These are phyloP conservation scores for Suhomyces maxii DNA, from an alignment of 1,139 yeast species.

Conservation along the genomic window DNA sequence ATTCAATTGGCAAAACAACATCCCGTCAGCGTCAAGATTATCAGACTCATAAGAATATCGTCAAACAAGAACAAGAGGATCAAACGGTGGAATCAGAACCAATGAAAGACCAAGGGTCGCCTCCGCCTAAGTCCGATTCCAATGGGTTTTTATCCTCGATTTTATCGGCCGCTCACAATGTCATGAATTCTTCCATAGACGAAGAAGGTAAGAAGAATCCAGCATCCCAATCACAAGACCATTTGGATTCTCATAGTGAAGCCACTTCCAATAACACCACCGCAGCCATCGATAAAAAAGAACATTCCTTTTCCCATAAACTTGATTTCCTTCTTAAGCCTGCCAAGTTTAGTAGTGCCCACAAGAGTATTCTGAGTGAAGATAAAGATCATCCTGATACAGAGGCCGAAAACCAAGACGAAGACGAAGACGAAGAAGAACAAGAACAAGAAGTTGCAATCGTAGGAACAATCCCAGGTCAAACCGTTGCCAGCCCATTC, in stretches of 20 bases:
- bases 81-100: slow-evolving; percentile 10
- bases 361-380: slow-evolving; percentile 11
- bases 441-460: no score
- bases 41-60: slow-evolving; percentile 4
- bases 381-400: slow-evolving; percentile 5
- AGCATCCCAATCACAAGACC: slow-evolving; percentile 3
- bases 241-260: slow-evolving; percentile 4
- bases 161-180: slow-evolving; percentile 31
- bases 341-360: slow-evolving; percentile 13
- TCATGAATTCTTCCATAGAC: slow-evolving; percentile 12
- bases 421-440: neutral
- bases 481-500: neutral
- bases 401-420: slow-evolving; percentile 1
- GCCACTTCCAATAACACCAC: slow-evolving; percentile 1
- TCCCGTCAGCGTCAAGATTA: slow-evolving; percentile 3
- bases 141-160: slow-evolving; percentile 29
- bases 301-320: slow-evolving; percentile 16
- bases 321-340: slow-evolving; percentile 22
- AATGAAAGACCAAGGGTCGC: slow-evolving; percentile 4
- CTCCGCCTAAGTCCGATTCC: slow-evolving; percentile 16
- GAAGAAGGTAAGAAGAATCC: slow-evolving; percentile 8
- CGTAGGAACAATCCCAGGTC: no score
- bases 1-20: slow-evolving; percentile 3
- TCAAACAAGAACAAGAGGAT: slow-evolving; percentile 8
- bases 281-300: slow-evolving; percentile 6